These are phyloP conservation scores for Candida golubevii DNA, from an alignment of 805 yeast genomes.

Conservation along the genomic window DNA sequence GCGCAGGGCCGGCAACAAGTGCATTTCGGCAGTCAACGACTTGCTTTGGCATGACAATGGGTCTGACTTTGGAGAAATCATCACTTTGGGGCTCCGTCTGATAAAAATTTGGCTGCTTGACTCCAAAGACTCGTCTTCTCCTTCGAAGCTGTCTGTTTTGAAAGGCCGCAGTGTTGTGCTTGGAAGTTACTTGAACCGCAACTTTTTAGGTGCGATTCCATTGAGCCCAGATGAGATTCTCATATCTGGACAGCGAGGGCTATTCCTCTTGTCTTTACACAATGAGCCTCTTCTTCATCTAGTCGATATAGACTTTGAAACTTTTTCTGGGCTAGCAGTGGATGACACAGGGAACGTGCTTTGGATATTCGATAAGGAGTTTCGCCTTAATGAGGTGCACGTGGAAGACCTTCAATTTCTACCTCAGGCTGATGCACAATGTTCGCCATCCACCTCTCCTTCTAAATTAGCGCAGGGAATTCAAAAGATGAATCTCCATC, in stretches of 20 bases:
- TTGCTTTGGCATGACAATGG: slow-evolving; percentile 48
- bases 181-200: slow-evolving; percentile 45
- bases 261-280: slow-evolving; percentile 22
- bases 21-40: slow-evolving; percentile 55
- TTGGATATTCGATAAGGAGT: slow-evolving; percentile 3
- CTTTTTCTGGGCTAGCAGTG: slow-evolving; percentile 13
- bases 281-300: slow-evolving; percentile 20
- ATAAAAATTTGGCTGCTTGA: slow-evolving; percentile 57
- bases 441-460: not conserved
- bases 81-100: slow-evolving; percentile 60
- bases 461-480: slow-evolving; percentile 1
- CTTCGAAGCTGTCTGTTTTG: slow-evolving; percentile 20
- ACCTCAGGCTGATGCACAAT: not conserved
- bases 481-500: not conserved
- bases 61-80: slow-evolving; percentile 25
- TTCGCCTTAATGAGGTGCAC: not conserved
- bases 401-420: not conserved
- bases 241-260: slow-evolving; percentile 29
- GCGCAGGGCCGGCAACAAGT: slow-evolving; percentile 50
- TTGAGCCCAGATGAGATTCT: slow-evolving; percentile 35
- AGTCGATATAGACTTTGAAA: not conserved
- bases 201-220: slow-evolving; percentile 41
- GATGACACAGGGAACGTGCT: slow-evolving; percentile 15
- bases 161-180: slow-evolving; percentile 59
- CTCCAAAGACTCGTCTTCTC: slow-evolving; percentile 4